These are phyloP conservation scores for Cercospora citrullina DNA, from an alignment of 2,329 filamentous ascomycete genomes.

Conservation along the genomic window DNA sequence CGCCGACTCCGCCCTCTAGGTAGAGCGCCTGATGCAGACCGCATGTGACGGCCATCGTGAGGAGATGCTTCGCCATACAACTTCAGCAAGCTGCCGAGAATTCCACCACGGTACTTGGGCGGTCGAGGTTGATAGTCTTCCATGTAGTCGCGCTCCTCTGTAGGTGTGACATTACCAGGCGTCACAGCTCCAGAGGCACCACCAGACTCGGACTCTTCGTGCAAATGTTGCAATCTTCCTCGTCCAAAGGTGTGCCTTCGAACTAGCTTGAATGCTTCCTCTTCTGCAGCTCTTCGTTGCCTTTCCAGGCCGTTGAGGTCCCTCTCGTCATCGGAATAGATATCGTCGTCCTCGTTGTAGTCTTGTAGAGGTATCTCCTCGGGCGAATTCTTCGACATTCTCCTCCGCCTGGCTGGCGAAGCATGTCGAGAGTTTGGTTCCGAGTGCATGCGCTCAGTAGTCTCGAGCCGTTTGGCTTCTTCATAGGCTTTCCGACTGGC, in stretches of 20 bases:
- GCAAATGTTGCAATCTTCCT: slow-evolving; percentile 18
- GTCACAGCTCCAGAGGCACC: slow-evolving; percentile 45
- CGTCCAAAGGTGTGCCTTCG: slow-evolving; percentile 41
- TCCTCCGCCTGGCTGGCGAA: slow-evolving; percentile 28
- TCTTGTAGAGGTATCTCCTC: slow-evolving; percentile 36
- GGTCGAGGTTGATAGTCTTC: slow-evolving; percentile 68
- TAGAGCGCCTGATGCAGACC: slow-evolving; percentile 25
- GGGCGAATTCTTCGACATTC: slow-evolving; percentile 19
- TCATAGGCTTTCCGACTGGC: slow-evolving; percentile 38
- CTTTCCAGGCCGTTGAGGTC: slow-evolving; percentile 21
- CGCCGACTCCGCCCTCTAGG: slow-evolving; percentile 22
- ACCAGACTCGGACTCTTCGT: slow-evolving; percentile 14
- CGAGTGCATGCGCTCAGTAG: slow-evolving; percentile 33
- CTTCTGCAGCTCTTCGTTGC: slow-evolving; percentile 33
- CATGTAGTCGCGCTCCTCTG: slow-evolving; percentile 49
- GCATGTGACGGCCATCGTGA: slow-evolving; percentile 24
- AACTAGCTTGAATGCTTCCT: slow-evolving; percentile 50
- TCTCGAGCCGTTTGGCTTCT: slow-evolving; percentile 39
- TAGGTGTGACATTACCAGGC: slow-evolving; percentile 44
- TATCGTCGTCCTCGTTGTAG: slow-evolving; percentile 33
- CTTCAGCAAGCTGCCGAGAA: slow-evolving; percentile 71
- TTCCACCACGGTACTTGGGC: slow-evolving; percentile 68
- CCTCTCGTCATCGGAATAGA: slow-evolving; percentile 23
- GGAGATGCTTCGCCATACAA: slow-evolving; percentile 55
- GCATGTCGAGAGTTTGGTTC: slow-evolving; percentile 34